Conservation (phyloP, 805 yeast genomes). For the Jamesozyma jinghongensis region DNA sequence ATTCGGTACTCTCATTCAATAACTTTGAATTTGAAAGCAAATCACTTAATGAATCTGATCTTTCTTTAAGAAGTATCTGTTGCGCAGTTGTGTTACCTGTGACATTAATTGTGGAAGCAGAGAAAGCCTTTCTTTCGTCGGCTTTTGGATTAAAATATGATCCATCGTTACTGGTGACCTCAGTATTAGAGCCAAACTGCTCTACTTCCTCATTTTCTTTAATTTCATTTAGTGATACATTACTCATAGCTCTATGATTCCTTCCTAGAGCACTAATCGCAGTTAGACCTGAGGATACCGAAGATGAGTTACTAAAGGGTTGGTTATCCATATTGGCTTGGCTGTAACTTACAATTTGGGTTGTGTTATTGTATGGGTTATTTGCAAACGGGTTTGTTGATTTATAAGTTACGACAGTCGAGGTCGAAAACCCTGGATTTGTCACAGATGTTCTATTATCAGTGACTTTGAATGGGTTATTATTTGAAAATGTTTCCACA, state of each 20-base stretch:
- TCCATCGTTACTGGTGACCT: background rate
- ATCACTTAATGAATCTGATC: slow-evolving; percentile 6
- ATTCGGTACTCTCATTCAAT: background rate
- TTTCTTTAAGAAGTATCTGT: background rate
- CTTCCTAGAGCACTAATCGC: slow-evolving; percentile 1
- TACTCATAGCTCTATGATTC: slow-evolving; percentile 14
- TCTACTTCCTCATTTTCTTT: slow-evolving; percentile 28
- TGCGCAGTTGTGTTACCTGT: slow-evolving; percentile 2
- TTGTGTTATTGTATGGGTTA: background rate
- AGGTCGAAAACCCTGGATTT: too few relatives aligned
- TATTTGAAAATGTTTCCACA: background rate
- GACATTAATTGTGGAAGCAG: background rate
- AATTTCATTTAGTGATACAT: slow-evolving; percentile 28
- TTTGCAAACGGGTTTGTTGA: background rate
- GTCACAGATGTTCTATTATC: background rate
- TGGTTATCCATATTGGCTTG: background rate
- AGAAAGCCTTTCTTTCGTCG: background rate
- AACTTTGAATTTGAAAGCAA: slow-evolving; percentile 5
- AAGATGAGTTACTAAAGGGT: slow-evolving; percentile 2
- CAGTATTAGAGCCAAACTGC: slow-evolving; percentile 8
- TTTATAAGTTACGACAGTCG: background rate
- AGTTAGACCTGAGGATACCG: slow-evolving; percentile 6
- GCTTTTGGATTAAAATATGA: slow-evolving; percentile 2
- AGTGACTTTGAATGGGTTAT: slow-evolving; percentile 7
- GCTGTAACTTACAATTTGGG: background rate